Evolutionary conservation across 2,329 filamentous ascomycete species (phyloP).

Genomic region (Diaporthe citriasiana): DNA sequence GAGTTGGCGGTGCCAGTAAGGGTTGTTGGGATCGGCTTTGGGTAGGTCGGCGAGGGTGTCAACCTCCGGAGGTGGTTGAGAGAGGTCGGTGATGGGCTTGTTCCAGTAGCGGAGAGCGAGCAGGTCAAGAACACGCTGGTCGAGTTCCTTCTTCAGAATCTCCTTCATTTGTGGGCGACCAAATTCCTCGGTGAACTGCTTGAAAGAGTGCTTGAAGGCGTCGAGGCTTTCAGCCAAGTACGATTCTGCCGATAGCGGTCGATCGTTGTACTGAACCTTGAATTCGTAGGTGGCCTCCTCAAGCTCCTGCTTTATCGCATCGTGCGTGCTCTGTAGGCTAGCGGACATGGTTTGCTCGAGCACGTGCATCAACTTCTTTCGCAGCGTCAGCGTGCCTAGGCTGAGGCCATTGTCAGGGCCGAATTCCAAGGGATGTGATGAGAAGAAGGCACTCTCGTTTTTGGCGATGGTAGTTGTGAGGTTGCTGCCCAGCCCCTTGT

Average conservation of each 20-base stretch:
- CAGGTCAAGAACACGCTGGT: constrained; percentile 94
- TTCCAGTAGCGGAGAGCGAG: constrained; percentile 98
- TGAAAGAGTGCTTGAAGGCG: constrained; percentile 97
- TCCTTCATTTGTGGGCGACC: constrained; percentile 90
- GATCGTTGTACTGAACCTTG: constrained; percentile 99
- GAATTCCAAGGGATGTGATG: constrained; percentile 84
- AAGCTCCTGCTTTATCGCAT: constrained; percentile 93
- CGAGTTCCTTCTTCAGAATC: constrained; percentile 90
- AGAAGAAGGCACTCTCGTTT: constrained; percentile 92
- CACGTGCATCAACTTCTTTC: constrained; percentile 97
- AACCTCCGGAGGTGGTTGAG: constrained; percentile 73
- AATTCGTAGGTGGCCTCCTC: constrained; percentile 98
- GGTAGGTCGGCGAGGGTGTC: constrained; percentile 84
- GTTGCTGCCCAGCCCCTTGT: constrained; percentile 79
- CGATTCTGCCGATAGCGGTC: constrained; percentile 93
- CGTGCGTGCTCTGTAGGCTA: constrained; percentile 88
- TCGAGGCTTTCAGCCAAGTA: constrained; percentile 96
- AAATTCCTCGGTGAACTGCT: constrained; percentile 90
- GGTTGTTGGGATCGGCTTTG: constrained; percentile 85
- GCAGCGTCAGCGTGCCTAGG: constrained; percentile 87
- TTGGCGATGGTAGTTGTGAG: constrained; percentile 85
- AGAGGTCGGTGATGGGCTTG: constrained; percentile 89
- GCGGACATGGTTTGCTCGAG: constrained; percentile 97
- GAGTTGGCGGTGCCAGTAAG: constrained; percentile 94
- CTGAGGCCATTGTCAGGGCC: constrained; percentile 79